Base-by-base conservation (phyloP, 2,329 filamentous ascomycete species). In the Macrophomina pseudophaseolina region DNA sequence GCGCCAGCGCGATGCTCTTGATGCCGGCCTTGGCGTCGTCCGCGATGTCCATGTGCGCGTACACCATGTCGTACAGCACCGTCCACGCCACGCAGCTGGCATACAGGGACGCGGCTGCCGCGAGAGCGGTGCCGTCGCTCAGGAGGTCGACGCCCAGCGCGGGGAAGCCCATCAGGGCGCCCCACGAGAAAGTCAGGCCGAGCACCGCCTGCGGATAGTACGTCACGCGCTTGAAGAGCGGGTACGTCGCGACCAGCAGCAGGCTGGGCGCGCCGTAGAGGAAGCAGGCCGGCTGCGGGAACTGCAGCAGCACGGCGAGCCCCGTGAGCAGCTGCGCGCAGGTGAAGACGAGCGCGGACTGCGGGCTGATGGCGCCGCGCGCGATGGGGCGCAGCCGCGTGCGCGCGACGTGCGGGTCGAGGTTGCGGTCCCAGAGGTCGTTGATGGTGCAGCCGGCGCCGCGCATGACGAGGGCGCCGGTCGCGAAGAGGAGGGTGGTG, bases 371-470 rank as follows among this genome's bases (percentile, higher is more conserved):
- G 63, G 93, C 93, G 40, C 91, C 86, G 12, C 93, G 87, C 0
- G 93, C 92, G 68, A 97, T 91, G 3, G 93, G 93, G 16, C 93
- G 89, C 38, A 92, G 82, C 14, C 90, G 87, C 5, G 92, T 96
- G 56, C 93, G 87, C 1, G 86, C 80, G 14, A 97, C 93, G 69
- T 93, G 87, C 6, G 91, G 90, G 78, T 97, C 93, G 16, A 97
- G 88, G 72, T 95, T 91, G 65, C 92, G 88, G 78, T 97, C 93
- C 91, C 92, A 94, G 60, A 96, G 87, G 76, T 97, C 93, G 76
- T 97, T 97, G 80, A 96, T 93, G 18, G 91, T 91, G 78, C 93
- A 97, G 62, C 92, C 92, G 23, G 92, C 92, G 58, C 93, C 91
- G 68, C 93, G 90, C 91, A 97, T 95, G 70, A 97, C 86, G 52